phyloP scores from a whole-genome alignment of 2,329 filamentous ascomycete species.

The Arthrobotrys entomopaga region DNA sequence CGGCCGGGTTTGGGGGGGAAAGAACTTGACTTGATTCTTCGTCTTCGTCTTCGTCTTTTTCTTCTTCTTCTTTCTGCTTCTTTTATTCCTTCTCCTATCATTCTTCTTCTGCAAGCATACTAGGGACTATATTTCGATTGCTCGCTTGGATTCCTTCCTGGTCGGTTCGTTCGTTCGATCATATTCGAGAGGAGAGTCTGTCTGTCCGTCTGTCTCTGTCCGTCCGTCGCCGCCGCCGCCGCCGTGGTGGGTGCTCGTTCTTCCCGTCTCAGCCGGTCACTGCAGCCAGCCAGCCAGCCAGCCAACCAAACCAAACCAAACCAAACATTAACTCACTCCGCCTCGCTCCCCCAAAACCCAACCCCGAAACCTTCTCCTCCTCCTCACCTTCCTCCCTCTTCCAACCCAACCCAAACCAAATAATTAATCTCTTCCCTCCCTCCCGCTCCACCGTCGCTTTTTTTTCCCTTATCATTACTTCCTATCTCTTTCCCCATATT shows the following conservation, averaged over 20 bases:
- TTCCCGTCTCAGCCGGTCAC: conserved; percentile 50
- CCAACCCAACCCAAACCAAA: neutral
- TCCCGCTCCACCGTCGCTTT: neutral
- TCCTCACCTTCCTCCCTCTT: conserved; percentile 25
- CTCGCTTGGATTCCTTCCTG: neutral
- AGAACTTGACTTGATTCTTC: neutral
- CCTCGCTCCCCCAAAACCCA: neutral
- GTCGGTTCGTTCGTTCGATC: neutral
- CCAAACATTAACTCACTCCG: conserved; percentile 12
- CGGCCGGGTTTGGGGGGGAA: neutral
- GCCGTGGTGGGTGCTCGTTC: conserved; percentile 11
- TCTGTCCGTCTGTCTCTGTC: conserved; percentile 25
- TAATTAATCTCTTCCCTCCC: conserved; percentile 23
- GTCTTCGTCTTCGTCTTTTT: neutral
- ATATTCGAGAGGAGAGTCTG: no score
- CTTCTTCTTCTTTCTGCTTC: conserved; percentile 6
- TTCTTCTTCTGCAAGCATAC: neutral
- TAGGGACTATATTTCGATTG: neutral
- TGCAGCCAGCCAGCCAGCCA: neutral
- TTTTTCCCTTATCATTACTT: neutral
- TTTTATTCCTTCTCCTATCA: conserved; percentile 1
- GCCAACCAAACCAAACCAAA: conserved; percentile 15
- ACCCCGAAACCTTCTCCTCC: neutral
- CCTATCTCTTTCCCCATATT: conserved; percentile 17
- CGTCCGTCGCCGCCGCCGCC: neutral